Conservation (phyloP, 805 yeast species). For the Candida odintsovae region DNA sequence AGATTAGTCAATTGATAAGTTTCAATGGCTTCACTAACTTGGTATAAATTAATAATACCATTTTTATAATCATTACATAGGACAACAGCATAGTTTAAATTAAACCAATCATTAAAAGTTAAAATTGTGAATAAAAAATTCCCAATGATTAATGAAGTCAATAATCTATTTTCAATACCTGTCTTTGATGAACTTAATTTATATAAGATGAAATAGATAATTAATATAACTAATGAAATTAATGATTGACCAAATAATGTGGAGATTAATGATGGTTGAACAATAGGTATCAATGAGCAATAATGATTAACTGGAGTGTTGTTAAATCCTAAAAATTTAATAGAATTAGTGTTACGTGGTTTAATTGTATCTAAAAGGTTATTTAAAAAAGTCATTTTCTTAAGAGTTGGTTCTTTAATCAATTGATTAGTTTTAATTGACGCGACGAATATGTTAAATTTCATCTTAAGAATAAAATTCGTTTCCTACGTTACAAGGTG, state of each 20-base stretch:
- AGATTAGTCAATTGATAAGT: slow-evolving; percentile 12
- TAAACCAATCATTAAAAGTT: slow-evolving; percentile 22
- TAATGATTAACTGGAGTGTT: slow-evolving; percentile 22
- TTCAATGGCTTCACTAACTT: slow-evolving; percentile 20
- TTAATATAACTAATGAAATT: slow-evolving; percentile 9
- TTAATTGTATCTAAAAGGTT: not conserved
- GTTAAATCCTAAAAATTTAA: slow-evolving; percentile 17
- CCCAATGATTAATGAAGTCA: slow-evolving; percentile 18
- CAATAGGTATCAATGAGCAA: slow-evolving; percentile 18
- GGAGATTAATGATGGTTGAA: slow-evolving; percentile 21
- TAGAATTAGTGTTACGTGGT: not conserved
- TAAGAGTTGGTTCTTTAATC: not conserved
- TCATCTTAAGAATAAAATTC: no score
- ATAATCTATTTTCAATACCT: slow-evolving; percentile 21
- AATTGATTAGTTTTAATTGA: not conserved
- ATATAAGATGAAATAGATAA: slow-evolving; percentile 11
- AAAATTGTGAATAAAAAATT: slow-evolving; percentile 11
- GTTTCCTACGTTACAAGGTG: not conserved
- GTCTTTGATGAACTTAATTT: slow-evolving; percentile 1
- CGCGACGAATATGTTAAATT: no score
- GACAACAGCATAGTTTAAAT: slow-evolving; percentile 17
- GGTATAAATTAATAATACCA: slow-evolving; percentile 20
- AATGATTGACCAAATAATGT: slow-evolving; percentile 22
- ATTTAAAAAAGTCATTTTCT: not conserved
- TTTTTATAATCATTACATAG: slow-evolving; percentile 25